These are phyloP conservation scores for Rauvolfia tetraphylla DNA, from an alignment of 257 asterid species.

Conservation along the genomic window DNA sequence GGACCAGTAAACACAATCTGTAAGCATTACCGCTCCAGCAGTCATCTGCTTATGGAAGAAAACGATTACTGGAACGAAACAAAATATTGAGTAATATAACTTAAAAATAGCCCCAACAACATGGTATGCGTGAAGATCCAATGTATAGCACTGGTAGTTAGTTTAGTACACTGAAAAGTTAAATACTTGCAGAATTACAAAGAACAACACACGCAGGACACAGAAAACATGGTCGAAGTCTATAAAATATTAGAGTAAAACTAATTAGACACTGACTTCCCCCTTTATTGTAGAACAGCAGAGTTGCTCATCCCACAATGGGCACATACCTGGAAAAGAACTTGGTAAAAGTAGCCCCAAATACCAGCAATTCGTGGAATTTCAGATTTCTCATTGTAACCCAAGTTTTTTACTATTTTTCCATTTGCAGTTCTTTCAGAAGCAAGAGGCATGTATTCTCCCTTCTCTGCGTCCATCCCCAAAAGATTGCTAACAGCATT, in stretches of 20 bases:
- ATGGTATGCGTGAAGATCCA: not conserved
- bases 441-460: constrained; percentile 44
- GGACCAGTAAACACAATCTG: constrained; percentile 75
- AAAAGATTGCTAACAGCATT: constrained; percentile 18
- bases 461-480: constrained; percentile 55
- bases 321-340: constrained; percentile 65
- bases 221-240: not conserved
- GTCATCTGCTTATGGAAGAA: constrained; percentile 54
- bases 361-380: constrained; percentile 28
- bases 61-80: constrained; percentile 12
- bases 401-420: constrained; percentile 24
- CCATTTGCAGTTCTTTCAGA: constrained; percentile 33
- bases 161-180: not conserved
- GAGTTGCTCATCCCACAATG: not conserved
- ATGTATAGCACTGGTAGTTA: not conserved
- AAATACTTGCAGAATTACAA: not conserved
- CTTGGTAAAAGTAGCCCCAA: constrained; percentile 53
- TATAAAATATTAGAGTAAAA: not conserved
- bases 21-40: constrained; percentile 86
- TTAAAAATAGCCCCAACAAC: not conserved
- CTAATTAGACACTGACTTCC: not conserved
- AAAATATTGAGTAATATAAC: not conserved
- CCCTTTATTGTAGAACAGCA: not conserved
- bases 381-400: constrained; percentile 21
- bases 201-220: not conserved